Conservation (phyloP, 495 filamentous ascomycete genomes). For the Echria macrotheca region DNA sequence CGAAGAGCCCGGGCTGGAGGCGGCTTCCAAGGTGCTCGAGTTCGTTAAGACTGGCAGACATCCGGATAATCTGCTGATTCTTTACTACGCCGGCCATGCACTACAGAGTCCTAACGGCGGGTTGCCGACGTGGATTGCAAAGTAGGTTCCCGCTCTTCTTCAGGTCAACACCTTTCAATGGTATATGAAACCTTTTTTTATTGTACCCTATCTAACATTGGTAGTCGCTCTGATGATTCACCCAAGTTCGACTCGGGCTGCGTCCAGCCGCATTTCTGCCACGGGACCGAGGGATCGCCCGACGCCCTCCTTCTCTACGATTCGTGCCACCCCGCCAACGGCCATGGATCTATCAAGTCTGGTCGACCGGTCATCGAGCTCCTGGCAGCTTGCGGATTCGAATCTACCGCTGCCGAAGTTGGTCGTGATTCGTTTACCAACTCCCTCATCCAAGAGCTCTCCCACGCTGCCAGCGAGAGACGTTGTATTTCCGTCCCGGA, state of each 20-base stretch:
- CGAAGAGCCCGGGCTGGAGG: background rate
- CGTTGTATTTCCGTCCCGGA: background rate
- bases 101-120: background rate
- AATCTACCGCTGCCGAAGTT: background rate
- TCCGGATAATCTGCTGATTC: constrained; percentile 2
- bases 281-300: background rate
- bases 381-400: background rate
- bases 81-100: constrained; percentile 1
- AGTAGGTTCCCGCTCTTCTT: background rate
- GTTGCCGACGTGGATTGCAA: background rate
- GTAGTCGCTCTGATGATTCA: background rate
- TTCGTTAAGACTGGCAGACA: background rate
- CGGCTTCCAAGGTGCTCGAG: background rate
- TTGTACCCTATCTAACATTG: background rate
- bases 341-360: background rate
- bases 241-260: background rate
- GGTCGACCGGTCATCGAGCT: background rate
- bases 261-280: background rate
- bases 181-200: too few relatives aligned
- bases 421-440: background rate
- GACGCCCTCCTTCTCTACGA: constrained; percentile 1
- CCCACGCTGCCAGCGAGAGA: background rate
- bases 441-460: background rate
- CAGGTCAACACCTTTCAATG: background rate
- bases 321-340: background rate